Conservation (phyloP, 2,329 filamentous ascomycete genomes). For the Penicillium sp. region DNA sequence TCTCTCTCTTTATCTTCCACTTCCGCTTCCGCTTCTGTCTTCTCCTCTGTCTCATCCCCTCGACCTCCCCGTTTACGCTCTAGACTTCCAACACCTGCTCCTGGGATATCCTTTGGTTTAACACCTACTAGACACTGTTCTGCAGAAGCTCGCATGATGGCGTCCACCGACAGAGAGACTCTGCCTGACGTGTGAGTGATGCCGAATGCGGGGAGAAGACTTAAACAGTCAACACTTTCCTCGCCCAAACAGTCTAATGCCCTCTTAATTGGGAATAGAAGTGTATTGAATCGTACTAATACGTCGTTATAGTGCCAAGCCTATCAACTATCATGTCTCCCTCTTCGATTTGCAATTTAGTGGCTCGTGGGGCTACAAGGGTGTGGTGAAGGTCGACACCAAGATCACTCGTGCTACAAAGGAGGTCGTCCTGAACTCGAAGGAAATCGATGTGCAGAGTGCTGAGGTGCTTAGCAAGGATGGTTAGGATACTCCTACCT, state of each 20-base stretch:
- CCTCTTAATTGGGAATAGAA: neutral
- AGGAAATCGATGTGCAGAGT: conserved; percentile 78
- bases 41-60: conserved; percentile 25
- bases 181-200: conserved; percentile 52
- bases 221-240: neutral
- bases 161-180: conserved; percentile 51
- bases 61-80: conserved; percentile 27
- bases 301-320: conserved; percentile 67
- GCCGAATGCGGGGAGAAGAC: neutral
- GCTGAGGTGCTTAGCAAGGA: conserved; percentile 51
- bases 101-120: conserved; percentile 26
- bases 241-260: neutral
- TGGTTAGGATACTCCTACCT: conserved; percentile 35
- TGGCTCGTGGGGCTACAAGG: conserved; percentile 80
- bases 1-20: conserved; percentile 26
- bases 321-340: conserved; percentile 82
- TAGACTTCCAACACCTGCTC: conserved; percentile 22
- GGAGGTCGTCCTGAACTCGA: conserved; percentile 81
- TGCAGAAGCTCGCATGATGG: conserved; percentile 52
- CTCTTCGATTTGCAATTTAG: conserved; percentile 77
- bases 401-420: conserved; percentile 74
- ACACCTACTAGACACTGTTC: conserved; percentile 46
- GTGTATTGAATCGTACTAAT: conserved; percentile 12
- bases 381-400: conserved; percentile 79
- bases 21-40: conserved; percentile 11